Evolutionary conservation across 371 early-diverging fungal genomes (phyloP), one percentile per base, ranked within the genome.

Genomic region (Catenaria anguillulae): DNA sequence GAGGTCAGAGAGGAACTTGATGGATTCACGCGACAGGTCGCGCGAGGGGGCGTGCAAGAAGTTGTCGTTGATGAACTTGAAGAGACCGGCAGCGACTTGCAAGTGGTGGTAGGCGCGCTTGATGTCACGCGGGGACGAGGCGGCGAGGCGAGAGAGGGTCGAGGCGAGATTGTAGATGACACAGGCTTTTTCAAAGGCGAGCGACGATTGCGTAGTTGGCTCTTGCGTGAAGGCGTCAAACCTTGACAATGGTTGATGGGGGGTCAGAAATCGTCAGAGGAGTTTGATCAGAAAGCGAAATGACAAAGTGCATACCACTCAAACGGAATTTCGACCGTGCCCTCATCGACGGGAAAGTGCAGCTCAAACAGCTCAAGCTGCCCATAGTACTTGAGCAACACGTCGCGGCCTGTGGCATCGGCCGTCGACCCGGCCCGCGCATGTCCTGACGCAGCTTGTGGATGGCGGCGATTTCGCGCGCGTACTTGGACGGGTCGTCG

Each of bases 141-240:
- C 29, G 56, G 33, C 63, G 40, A 67, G 66, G 52, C 70, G 66
- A 64, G 68, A 68, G 33, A 88, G 70, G 1, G 83, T 79, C 4
- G 91, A 84, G 2, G 91, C 97, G 54, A 92, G 83, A 67, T 94
- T 94, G 75, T 92, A 97, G 62, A 97, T 86, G 21, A 88, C 80
- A 69, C 88, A 87, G 1, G 96, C 97, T 76, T 93, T 93, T 66
- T 94, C 95, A 71, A 89, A 96, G 2, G 97, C 97, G 60, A 93
- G 76, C 4, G 94, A 92, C 69, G 81, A 83, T 66, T 97, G 97
- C 19, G 85, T 71, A 24, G 80, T 74, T 0, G 74, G 56, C 66
- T 79, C 77, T 31, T 66, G 67, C 33, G 82, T 84, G 69, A 92
- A 92, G 6, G 88, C 86, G 65, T 92, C 92, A 68, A 84, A 86